phyloP scores from a whole-genome alignment of 2,329 filamentous ascomycete species.

The Gnomoniopsis sp. region DNA sequence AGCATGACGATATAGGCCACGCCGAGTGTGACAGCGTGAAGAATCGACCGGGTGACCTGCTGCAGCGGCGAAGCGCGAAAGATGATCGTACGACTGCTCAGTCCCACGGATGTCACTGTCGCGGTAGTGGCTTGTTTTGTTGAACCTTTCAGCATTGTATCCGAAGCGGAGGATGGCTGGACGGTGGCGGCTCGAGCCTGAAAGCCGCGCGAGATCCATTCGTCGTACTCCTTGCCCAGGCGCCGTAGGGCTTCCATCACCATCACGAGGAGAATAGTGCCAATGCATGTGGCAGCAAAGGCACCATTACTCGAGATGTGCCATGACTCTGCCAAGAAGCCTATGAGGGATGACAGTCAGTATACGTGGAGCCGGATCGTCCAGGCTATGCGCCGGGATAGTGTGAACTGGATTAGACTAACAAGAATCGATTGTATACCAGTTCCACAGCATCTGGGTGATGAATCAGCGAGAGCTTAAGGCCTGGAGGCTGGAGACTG shows the following conservation, averaged over 20 bases:
- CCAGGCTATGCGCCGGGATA: neutral
- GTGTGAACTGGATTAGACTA: neutral
- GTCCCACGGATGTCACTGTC: constrained; percentile 4
- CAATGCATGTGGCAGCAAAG: constrained; percentile 42
- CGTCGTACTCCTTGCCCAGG: constrained; percentile 39
- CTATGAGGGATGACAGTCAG: constrained; percentile 11
- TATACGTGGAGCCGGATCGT: neutral
- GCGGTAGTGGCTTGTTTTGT: constrained; percentile 17
- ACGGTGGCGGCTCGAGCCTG: constrained; percentile 30
- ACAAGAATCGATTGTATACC: constrained; percentile 19
- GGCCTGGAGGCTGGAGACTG: neutral
- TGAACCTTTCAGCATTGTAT: neutral
- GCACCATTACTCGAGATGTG: constrained; percentile 35
- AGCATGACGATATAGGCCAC: constrained; percentile 43
- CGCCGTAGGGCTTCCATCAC: constrained; percentile 38
- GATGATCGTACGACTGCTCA: neutral
- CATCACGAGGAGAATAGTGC: constrained; percentile 37
- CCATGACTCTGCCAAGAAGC: constrained; percentile 39
- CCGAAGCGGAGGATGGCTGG: neutral
- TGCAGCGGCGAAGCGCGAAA: constrained; percentile 38
- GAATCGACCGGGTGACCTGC: constrained; percentile 35
- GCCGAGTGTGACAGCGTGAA: constrained; percentile 39
- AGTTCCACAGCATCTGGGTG: constrained; percentile 18
- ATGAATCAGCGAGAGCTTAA: neutral
- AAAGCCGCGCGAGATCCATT: constrained; percentile 36